These are phyloP conservation scores for Phlebiopsis gigantea DNA, from an alignment of 768 basidiomycete genomes.

Conservation along the genomic window DNA sequence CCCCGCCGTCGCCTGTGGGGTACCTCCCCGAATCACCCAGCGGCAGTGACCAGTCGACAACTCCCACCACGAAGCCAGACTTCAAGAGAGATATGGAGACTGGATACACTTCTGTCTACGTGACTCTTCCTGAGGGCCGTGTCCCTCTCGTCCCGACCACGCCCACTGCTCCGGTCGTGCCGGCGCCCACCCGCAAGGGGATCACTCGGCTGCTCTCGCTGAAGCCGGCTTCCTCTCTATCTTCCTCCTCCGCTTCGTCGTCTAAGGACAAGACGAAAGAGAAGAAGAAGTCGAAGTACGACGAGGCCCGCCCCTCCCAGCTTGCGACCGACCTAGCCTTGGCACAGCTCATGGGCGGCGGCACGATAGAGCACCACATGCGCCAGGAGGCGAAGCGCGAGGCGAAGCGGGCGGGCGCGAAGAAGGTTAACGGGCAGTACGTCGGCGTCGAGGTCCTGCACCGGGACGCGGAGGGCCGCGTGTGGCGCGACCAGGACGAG, in stretches of 20 bases:
- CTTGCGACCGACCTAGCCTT: conserved; percentile 14
- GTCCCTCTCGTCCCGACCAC: not conserved
- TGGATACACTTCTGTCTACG: conserved; percentile 11
- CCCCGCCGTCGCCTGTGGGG: not conserved
- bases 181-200: not conserved
- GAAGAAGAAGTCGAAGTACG: conserved; percentile 10
- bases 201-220: not conserved
- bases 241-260: not conserved
- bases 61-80: conserved; percentile 9
- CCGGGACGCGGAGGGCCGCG: conserved; percentile 7
- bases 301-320: conserved; percentile 2
- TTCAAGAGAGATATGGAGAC: conserved; percentile 4
- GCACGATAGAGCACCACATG: conserved; percentile 13
- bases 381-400: conserved; percentile 7
- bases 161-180: not conserved
- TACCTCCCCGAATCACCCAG: conserved; percentile 12
- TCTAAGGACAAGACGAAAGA: not conserved
- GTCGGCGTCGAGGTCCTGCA: conserved; percentile 5
- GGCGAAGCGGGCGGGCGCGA: conserved; percentile 11
- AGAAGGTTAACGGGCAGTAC: conserved; percentile 6
- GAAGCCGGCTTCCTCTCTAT: conserved; percentile 1
- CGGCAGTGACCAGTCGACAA: conserved; percentile 6
- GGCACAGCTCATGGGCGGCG: conserved; percentile 16
- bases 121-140: conserved; percentile 4
- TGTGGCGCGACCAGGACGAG: conserved; percentile 16